A percentile compares a stretch with the other conserved stretches of the same genome.
phyloP scores from a whole-genome alignment of 441 rosid genomes.

The Brassica balearica region DNA sequence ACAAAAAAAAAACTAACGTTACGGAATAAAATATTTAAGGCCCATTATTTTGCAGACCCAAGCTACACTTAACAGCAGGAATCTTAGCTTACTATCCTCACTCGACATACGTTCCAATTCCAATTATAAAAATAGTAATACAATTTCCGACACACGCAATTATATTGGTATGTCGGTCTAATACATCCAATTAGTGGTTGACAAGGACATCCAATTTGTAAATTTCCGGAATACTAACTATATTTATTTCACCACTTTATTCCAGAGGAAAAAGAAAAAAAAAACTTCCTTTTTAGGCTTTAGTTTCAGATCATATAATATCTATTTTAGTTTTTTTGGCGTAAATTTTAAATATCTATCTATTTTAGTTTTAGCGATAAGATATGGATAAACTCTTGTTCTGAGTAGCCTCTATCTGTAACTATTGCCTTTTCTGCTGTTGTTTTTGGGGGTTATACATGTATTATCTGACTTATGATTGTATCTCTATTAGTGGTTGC shows the following conservation, averaged over 20 bases:
- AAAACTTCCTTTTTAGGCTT: neutral
- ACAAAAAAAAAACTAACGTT: neutral
- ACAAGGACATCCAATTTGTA: neutral
- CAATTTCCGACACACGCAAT: neutral
- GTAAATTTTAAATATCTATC: neutral
- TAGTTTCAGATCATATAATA: neutral
- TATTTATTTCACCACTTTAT: neutral
- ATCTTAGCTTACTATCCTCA: neutral
- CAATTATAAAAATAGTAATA: neutral
- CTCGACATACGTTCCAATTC: constrained; percentile 16
- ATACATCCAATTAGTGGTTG: neutral
- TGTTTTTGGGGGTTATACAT: constrained; percentile 29
- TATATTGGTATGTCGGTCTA: constrained; percentile 26
- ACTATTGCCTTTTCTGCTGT: neutral
- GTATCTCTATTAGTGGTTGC: constrained; percentile 11
- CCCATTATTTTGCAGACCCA: neutral
- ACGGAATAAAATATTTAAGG: neutral
- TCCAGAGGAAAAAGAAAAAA: too few species aligned
- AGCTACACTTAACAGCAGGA: neutral
- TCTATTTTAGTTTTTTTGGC: neutral
- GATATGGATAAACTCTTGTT: constrained; percentile 2
- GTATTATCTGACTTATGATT: constrained; percentile 20
- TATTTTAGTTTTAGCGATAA: neutral
- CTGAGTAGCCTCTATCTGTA: constrained; percentile 29
- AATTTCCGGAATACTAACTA: neutral